phyloP scores from a whole-genome alignment of 2,329 filamentous ascomycete species.

The Arthrobotrys megalospora region DNA sequence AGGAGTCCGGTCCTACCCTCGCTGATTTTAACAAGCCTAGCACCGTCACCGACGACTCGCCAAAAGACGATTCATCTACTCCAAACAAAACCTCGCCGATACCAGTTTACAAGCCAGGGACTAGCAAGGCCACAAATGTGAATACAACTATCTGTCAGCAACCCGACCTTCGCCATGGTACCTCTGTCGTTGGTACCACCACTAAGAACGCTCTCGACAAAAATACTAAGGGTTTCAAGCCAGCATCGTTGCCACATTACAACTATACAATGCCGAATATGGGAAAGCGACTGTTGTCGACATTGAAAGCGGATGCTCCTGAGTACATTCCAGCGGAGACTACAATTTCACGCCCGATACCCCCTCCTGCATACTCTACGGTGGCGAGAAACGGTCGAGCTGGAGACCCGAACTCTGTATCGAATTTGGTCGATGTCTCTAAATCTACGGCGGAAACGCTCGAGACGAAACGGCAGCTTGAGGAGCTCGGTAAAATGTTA shows the following conservation, averaged over 20 bases:
- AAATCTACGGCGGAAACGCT: conserved; percentile 1
- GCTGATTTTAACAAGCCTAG: conserved; percentile 35
- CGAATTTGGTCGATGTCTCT: neutral
- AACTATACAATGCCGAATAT: conserved; percentile 35
- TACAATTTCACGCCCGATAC: conserved; percentile 14
- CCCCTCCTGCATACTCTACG: conserved; percentile 42
- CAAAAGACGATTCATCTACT: conserved; percentile 46
- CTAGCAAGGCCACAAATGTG: neutral
- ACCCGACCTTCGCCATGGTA: conserved; percentile 8
- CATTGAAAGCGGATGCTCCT: conserved; percentile 68
- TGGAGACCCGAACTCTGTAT: neutral
- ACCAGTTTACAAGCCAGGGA: conserved; percentile 16
- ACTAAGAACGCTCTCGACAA: neutral
- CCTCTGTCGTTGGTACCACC: neutral
- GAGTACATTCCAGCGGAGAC: conserved; percentile 66
- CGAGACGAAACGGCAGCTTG: neutral
- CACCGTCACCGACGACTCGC: conserved; percentile 48
- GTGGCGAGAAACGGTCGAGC: conserved; percentile 15
- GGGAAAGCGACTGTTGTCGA: conserved; percentile 58
- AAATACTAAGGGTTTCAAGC: conserved; percentile 50
- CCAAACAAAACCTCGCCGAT: conserved; percentile 47
- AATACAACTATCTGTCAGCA: conserved; percentile 57
- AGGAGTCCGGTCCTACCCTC: conserved; percentile 46
- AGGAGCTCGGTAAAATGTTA: neutral
- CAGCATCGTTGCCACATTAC: conserved; percentile 53